phyloP scores from a whole-genome alignment of 1,284 basidiomycete genomes.

The Cryptococcus sp. region DNA sequence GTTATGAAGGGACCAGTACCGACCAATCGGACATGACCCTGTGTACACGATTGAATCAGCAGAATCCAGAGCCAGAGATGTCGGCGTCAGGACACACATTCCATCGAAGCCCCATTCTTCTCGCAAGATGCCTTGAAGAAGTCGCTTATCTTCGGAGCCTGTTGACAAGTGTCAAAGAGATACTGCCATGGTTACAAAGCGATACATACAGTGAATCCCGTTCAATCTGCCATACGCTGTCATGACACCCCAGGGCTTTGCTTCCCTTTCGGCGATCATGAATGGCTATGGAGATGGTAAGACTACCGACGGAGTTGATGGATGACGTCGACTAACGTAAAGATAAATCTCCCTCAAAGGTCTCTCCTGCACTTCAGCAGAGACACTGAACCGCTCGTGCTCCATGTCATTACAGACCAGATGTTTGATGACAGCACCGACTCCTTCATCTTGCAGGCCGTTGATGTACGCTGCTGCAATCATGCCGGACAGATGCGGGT shows the following conservation, averaged over 20 bases:
- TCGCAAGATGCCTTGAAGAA: no score
- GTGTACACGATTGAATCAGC: no score
- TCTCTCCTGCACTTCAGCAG: no score
- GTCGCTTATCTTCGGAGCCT: conserved; percentile 62
- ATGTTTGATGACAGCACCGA: conserved; percentile 56
- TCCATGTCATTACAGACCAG: conserved; percentile 38
- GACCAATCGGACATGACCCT: conserved; percentile 69
- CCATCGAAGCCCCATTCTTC: conserved; percentile 50
- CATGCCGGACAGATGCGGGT: conserved; percentile 68
- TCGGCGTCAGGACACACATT: conserved; percentile 1
- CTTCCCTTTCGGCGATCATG: conserved; percentile 67
- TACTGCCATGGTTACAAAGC: conserved; percentile 29
- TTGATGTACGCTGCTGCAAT: conserved; percentile 70
- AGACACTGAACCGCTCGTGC: conserved; percentile 5
- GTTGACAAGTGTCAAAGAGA: conserved; percentile 56
- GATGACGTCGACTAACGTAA: no score
- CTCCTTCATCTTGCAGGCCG: conserved; percentile 68
- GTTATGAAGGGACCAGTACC: conserved; percentile 30
- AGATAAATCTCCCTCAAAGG: no score
- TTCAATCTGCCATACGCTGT: conserved; percentile 36
- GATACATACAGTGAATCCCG: conserved; percentile 70
- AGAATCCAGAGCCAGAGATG: no score
- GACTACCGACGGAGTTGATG: no score
- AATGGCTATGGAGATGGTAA: conserved; percentile 59
- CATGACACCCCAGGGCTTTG: conserved; percentile 25